phyloP scores from a whole-genome alignment of 1,284 basidiomycete species.

The Boletellus deceptivus region DNA sequence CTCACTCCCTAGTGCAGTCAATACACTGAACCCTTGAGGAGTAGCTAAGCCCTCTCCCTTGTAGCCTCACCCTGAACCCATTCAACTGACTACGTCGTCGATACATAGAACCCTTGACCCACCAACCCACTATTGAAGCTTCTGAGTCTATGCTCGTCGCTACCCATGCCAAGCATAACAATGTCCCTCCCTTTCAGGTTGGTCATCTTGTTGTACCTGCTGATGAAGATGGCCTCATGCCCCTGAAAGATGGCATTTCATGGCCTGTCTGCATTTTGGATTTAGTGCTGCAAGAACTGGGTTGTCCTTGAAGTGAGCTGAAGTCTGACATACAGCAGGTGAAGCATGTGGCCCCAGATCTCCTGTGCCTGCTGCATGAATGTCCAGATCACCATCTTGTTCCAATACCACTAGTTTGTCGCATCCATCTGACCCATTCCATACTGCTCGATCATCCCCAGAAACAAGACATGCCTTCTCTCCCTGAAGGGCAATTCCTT shows the following conservation, averaged over 20 bases:
- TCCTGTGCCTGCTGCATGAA: not conserved
- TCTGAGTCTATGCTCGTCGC: too few relatives aligned
- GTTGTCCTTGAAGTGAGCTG: not conserved
- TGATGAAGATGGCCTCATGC: not conserved
- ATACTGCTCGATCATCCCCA: too few relatives aligned
- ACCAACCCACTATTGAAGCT: too few relatives aligned
- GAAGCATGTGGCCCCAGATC: not conserved
- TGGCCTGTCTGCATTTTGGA: not conserved
- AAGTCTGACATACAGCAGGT: not conserved
- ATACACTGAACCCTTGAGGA: too few relatives aligned
- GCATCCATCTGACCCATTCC: too few relatives aligned
- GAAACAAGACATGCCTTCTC: too few relatives aligned
- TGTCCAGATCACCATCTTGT: not conserved
- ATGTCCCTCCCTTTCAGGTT: not conserved
- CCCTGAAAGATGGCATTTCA: not conserved
- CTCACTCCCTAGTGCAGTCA: too few relatives aligned
- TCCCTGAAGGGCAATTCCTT: not conserved
- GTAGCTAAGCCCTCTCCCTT: too few relatives aligned
- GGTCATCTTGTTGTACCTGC: not conserved
- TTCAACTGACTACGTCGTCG: too few relatives aligned
- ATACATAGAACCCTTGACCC: too few relatives aligned
- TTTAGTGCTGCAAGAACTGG: not conserved
- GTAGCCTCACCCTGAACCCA: too few relatives aligned
- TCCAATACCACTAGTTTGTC: not conserved
- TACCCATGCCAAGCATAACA: too few relatives aligned